Evolutionary conservation across 768 basidiomycete species (phyloP).

Genomic region (Calocera viscosa): DNA sequence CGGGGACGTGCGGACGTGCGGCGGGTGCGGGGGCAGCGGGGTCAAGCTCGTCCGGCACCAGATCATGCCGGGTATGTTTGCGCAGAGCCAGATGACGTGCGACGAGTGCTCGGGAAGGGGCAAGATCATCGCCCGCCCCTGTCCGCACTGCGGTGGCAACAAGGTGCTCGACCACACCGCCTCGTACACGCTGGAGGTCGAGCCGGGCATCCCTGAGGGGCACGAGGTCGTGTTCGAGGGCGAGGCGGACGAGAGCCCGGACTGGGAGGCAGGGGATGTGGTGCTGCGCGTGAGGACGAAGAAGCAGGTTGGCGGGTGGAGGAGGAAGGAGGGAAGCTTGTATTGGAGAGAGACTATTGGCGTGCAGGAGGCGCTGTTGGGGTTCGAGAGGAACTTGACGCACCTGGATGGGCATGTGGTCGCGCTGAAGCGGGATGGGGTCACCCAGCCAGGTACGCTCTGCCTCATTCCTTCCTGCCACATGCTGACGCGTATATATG

Average conservation of each 20-base stretch:
- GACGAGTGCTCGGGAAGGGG: slow-evolving; percentile 76
- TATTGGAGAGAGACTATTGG: slow-evolving; percentile 89
- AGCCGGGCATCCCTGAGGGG: slow-evolving; percentile 82
- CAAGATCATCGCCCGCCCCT: slow-evolving; percentile 58
- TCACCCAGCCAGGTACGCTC: slow-evolving; percentile 77
- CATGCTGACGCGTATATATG: background rate
- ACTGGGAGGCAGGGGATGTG: slow-evolving; percentile 93
- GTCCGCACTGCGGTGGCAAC: slow-evolving; percentile 68
- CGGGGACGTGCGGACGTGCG: slow-evolving; percentile 74
- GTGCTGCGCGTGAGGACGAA: slow-evolving; percentile 70
- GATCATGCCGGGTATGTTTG: slow-evolving; percentile 95
- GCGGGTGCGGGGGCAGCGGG: slow-evolving; percentile 72
- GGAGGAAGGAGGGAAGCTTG: slow-evolving; percentile 77
- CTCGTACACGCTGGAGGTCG: slow-evolving; percentile 73
- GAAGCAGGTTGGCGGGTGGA: slow-evolving; percentile 67
- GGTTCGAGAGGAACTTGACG: slow-evolving; percentile 84
- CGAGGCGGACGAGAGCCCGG: slow-evolving; percentile 92
- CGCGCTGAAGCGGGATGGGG: slow-evolving; percentile 53
- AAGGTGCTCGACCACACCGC: slow-evolving; percentile 74
- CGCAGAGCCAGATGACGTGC: slow-evolving; percentile 73
- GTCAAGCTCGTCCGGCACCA: slow-evolving; percentile 80
- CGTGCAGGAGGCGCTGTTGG: slow-evolving; percentile 88
- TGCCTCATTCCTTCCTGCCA: background rate
- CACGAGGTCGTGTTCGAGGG: slow-evolving; percentile 88
- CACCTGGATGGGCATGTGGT: slow-evolving; percentile 83